Base-by-base conservation (phyloP, 306 rosid species). In the Prunus mume region DNA sequence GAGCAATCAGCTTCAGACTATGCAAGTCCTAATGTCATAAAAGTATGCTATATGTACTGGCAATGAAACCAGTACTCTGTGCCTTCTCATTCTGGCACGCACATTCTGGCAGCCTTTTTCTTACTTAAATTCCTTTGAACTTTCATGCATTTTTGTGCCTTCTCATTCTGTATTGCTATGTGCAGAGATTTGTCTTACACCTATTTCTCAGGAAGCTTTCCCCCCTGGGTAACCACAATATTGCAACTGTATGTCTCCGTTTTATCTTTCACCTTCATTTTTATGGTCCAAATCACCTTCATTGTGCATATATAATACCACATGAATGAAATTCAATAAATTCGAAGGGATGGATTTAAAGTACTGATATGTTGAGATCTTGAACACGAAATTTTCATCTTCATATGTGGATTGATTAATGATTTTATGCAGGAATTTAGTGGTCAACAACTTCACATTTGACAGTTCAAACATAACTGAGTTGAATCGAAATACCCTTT, bases 131-230 rank as follows among this genome's bases (percentile, higher is more conserved):
- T 14, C n/a, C 56, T 71, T 32, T 19, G 38, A 55, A n/a, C 1
- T 55, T 52, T 71, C 12, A 12, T 30, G 17, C 45, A 25, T 5
- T 61, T 34, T 24, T 27, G 45, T 46, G 20, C 3, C 15, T 75
- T 4, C 38, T 77, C 15, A 57, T 15, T 68, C 10, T 45, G 18
- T 57, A 11, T 22, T 27, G 32, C n/a, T 43, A 19, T 34, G 2
- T 81, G 49, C 74, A 81, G 84, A 63, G 84, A 81, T 54, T 55
- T 81, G 51, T 81, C 84, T n/a, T 76, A 76, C 80, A 81, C 76
- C 50, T 18, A 45, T 13, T 24, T 81, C 24, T 70, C 62, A 2
- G 78, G 84, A 64, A 43, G n/a, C 32, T 47, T 81, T 70, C 84
- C 77, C 17, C 17, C 56, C 0, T 76, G 84, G 80, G 76, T 69